These are phyloP conservation scores for Mycena maculata DNA, from an alignment of 768 basidiomycete species.

Conservation along the genomic window DNA sequence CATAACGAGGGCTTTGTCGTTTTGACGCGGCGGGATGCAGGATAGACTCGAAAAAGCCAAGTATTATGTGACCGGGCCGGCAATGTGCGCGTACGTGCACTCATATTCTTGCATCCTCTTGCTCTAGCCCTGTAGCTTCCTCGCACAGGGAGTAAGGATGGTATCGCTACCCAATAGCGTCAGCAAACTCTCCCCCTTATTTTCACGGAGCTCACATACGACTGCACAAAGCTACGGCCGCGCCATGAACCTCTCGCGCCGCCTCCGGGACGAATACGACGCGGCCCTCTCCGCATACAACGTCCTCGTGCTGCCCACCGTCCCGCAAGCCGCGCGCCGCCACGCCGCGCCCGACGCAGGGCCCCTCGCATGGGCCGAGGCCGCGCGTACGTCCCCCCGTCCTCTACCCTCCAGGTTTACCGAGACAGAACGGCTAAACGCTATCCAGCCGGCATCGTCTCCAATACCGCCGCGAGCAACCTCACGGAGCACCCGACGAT, in stretches of 20 bases:
- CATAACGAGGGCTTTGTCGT: no score
- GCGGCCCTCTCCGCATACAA: slow-evolving; percentile 17
- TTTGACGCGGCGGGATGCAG: no score
- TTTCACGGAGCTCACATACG: background rate
- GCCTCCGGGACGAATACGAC: slow-evolving; percentile 33
- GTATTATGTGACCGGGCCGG: slow-evolving; percentile 29
- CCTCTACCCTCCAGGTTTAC: background rate
- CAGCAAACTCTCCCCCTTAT: background rate
- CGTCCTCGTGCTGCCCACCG: slow-evolving; percentile 34
- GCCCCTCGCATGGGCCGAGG: slow-evolving; percentile 23
- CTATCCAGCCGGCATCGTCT: slow-evolving; percentile 16
- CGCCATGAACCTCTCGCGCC: slow-evolving; percentile 31
- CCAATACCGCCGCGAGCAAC: slow-evolving; percentile 33
- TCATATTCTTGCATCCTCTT: background rate
- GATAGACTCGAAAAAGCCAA: slow-evolving; percentile 28
- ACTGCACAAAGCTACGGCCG: slow-evolving; percentile 18
- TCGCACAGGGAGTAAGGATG: slow-evolving; percentile 19
- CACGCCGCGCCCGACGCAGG: slow-evolving; percentile 24
- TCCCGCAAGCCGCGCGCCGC: slow-evolving; percentile 32
- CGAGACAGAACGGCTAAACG: background rate
- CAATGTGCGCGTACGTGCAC: slow-evolving; percentile 31
- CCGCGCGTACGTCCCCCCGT: background rate
- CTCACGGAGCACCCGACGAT: slow-evolving; percentile 50
- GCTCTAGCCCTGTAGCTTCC: background rate
- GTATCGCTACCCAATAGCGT: slow-evolving; percentile 30